Evolutionary conservation across 2,329 filamentous ascomycete species (phyloP).

Genomic region (Nigrograna mackinnonii): DNA sequence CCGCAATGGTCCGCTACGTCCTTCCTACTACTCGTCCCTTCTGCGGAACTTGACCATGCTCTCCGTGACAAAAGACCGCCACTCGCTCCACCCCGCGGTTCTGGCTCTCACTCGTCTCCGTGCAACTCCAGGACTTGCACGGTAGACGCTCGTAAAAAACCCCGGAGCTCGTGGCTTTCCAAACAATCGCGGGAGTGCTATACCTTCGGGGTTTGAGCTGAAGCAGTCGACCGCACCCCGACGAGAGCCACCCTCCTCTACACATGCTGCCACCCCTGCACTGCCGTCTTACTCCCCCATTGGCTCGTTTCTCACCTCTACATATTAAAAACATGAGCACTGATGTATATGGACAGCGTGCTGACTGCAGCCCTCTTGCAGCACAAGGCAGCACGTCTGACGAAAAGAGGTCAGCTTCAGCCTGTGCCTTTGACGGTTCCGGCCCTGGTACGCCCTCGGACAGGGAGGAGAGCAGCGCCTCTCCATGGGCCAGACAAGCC

Average conservation of each 20-base stretch:
- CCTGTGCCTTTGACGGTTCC: not conserved
- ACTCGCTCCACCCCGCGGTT: too few relatives aligned
- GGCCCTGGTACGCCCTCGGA: slow-evolving; percentile 4
- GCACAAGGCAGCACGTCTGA: slow-evolving; percentile 15
- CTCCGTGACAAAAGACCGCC: too few relatives aligned
- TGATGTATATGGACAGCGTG: slow-evolving; percentile 20
- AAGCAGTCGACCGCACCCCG: slow-evolving; percentile 19
- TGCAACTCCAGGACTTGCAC: too few relatives aligned
- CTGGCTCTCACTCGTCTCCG: too few relatives aligned
- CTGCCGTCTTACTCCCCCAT: slow-evolving; percentile 19
- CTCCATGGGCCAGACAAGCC: too few relatives aligned
- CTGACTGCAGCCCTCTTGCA: slow-evolving; percentile 24
- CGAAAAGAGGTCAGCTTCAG: slow-evolving; percentile 18
- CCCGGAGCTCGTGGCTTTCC: too few relatives aligned
- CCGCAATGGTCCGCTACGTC: too few relatives aligned
- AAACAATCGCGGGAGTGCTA: too few relatives aligned
- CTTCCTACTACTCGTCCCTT: too few relatives aligned
- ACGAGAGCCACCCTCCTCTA: slow-evolving; percentile 12
- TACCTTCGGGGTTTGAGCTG: slow-evolving; percentile 30
- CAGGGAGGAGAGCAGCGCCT: too few relatives aligned
- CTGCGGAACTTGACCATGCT: too few relatives aligned
- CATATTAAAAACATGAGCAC: slow-evolving; percentile 18
- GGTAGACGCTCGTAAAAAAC: too few relatives aligned
- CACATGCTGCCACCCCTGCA: slow-evolving; percentile 20
- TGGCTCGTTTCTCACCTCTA: slow-evolving; percentile 14